Conservation (phyloP, 345 rosid genomes). For the Pelargonium nanum region DNA sequence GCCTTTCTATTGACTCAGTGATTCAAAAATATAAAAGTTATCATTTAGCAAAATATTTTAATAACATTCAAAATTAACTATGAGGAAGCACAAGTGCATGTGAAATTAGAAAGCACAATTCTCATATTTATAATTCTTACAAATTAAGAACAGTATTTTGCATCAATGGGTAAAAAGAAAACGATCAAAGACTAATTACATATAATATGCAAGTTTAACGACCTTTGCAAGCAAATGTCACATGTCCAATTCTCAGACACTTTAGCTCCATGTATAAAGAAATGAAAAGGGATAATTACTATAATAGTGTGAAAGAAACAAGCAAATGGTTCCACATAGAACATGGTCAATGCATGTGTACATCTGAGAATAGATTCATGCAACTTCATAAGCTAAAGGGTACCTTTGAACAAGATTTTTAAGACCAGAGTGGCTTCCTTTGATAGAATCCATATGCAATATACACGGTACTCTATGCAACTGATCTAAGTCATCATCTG, state of each 20-base stretch:
- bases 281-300: background rate
- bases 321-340: no score
- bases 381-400: conserved; percentile 1
- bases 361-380: background rate
- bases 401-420: conserved; percentile 93
- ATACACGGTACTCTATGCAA: conserved; percentile 66
- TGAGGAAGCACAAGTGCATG: background rate
- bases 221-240: background rate
- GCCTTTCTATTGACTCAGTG: background rate
- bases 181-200: background rate
- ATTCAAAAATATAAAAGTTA: background rate
- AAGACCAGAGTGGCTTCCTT: conserved; percentile 92
- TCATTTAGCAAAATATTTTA: background rate
- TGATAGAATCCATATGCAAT: conserved; percentile 95
- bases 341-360: no score
- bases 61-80: background rate
- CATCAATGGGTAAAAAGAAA: background rate
- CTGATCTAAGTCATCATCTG: conserved; percentile 48
- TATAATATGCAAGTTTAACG: background rate
- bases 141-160: no score
- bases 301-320: background rate
- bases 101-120: background rate
- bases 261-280: background rate
- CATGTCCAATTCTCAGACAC: background rate
- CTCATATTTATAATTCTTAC: background rate